Evolutionary conservation across 257 asterid species (phyloP).

Genomic region (Misopates orontium): DNA sequence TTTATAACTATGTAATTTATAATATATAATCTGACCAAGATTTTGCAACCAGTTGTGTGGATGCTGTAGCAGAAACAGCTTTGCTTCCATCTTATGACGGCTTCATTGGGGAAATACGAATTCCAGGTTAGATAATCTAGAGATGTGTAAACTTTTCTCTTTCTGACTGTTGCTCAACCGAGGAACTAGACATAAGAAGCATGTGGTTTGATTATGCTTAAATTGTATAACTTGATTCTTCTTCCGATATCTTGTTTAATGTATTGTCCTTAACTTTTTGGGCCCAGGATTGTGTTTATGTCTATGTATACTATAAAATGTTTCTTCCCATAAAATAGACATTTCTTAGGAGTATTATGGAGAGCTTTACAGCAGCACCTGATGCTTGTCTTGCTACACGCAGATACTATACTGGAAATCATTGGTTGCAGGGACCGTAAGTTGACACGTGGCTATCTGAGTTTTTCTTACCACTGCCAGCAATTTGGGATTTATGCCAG

Average conservation of each 20-base stretch:
- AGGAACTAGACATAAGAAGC: background rate
- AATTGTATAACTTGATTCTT: conserved; percentile 3
- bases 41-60: conserved; percentile 66
- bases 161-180: conserved; percentile 17
- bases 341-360: conserved; percentile 12
- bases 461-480: conserved; percentile 76
- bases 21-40: conserved; percentile 21
- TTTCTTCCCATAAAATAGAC: background rate
- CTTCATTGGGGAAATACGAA: conserved; percentile 59
- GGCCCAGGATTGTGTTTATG: conserved; percentile 1
- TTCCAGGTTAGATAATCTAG: conserved; percentile 55
- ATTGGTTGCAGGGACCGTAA: conserved; percentile 46
- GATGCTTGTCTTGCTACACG: conserved; percentile 34
- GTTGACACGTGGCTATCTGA: conserved; percentile 37
- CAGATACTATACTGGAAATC: conserved; percentile 55
- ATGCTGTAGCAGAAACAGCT: conserved; percentile 81
- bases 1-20: conserved; percentile 24
- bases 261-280: too few species aligned
- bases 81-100: conserved; percentile 62
- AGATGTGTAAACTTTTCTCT: conserved; percentile 11
- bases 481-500: conserved; percentile 74
- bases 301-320: background rate
- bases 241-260: background rate
- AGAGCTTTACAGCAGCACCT: conserved; percentile 15
- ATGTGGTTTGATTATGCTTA: conserved; percentile 17